A percentile compares a stretch with the other conserved stretches of the same genome.
Conservation (phyloP, 768 basidiomycete genomes). For the Boletus vinaceobasis region DNA sequence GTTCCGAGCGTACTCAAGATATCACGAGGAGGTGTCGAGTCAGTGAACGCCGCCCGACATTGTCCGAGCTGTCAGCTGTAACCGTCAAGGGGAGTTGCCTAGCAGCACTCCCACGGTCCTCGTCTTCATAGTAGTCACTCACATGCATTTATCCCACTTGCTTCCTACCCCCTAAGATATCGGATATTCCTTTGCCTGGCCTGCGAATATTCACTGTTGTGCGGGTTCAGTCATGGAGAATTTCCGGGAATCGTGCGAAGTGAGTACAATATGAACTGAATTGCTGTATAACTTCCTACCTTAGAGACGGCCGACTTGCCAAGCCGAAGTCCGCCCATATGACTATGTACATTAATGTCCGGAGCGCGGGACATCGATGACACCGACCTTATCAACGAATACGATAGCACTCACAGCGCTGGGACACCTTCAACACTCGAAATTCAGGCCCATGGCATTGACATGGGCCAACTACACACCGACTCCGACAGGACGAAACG, state of each 20-base stretch:
- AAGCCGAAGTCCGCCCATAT: not conserved
- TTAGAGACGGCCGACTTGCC: not conserved
- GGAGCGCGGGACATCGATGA: not conserved
- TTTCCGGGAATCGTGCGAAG: not conserved
- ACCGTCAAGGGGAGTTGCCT: too few relatives aligned
- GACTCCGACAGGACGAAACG: not conserved
- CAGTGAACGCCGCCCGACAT: not conserved
- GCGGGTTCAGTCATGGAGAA: not conserved
- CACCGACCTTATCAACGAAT: not conserved
- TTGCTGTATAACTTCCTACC: not conserved
- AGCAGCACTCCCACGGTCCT: not conserved
- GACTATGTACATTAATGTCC: too few relatives aligned
- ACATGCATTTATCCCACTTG: not conserved
- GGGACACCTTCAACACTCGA: not conserved
- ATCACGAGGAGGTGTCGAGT: not conserved
- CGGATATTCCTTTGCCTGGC: not conserved
- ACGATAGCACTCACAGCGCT: too few relatives aligned
- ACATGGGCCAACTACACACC: not conserved
- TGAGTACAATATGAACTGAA: too few relatives aligned
- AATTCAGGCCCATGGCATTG: not conserved
- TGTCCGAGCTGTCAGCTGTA: not conserved
- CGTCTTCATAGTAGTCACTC: not conserved
- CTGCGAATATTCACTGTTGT: not conserved
- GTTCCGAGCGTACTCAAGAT: not conserved
- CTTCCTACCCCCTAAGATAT: not conserved